Evolutionary conservation across 2,329 filamentous ascomycete species (phyloP).

Genomic region (Pseudogymnoascus verrucosus): DNA sequence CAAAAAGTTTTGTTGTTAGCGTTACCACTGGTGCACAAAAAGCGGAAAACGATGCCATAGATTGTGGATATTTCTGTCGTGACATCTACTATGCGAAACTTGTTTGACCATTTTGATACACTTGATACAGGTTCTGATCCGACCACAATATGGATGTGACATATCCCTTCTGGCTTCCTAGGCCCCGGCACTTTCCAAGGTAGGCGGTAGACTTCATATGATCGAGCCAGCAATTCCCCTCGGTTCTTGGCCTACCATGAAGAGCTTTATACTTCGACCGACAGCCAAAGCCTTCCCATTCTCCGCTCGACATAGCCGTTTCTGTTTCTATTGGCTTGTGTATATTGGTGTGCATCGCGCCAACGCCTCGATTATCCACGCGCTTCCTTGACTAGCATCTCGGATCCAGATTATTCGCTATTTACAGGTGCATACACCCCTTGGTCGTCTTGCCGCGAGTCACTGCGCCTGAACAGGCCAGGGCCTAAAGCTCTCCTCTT

Average conservation of each 20-base stretch:
- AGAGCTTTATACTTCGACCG: neutral
- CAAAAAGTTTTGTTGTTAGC: conserved; percentile 7
- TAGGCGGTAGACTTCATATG: neutral
- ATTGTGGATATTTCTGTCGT: conserved; percentile 3
- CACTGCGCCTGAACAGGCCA: neutral
- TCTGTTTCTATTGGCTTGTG: neutral
- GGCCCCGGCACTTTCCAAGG: neutral
- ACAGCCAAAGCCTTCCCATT: neutral
- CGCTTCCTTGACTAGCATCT: neutral
- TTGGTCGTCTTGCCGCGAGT: neutral
- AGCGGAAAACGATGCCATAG: neutral
- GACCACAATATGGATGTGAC: neutral
- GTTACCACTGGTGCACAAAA: neutral
- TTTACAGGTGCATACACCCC: neutral
- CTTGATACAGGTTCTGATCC: neutral
- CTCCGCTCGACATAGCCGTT: neutral
- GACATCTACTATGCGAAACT: neutral
- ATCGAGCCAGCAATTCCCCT: neutral
- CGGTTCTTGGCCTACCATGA: neutral
- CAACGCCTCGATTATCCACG: neutral
- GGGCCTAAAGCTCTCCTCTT: conserved; percentile 26
- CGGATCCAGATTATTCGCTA: neutral
- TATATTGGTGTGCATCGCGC: neutral
- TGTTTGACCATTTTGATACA: neutral
- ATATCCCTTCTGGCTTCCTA: neutral